Evolutionary conservation across 192 early-diverging fungal species (phyloP).

Genomic region (Coemansia sp.): DNA sequence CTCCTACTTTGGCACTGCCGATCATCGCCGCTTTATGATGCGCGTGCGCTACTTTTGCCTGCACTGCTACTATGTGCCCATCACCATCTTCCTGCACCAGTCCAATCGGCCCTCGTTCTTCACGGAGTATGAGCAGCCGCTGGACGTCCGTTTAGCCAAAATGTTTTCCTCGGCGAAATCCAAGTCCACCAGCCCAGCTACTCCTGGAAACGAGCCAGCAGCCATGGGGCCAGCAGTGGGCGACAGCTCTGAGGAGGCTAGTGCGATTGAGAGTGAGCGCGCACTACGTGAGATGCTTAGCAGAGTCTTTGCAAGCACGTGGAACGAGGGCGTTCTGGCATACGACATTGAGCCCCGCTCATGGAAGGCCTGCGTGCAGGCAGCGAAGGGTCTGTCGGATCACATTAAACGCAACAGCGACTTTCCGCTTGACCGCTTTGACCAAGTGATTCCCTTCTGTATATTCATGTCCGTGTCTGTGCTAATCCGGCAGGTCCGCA

Average conservation of each 20-base stretch:
- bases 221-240: not conserved
- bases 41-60: constrained; percentile 54
- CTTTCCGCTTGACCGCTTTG: constrained; percentile 50
- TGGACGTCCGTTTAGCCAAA: constrained; percentile 18
- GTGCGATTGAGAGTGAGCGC: constrained; percentile 26
- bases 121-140: constrained; percentile 53
- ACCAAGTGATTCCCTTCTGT: constrained; percentile 55
- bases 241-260: constrained; percentile 10
- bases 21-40: constrained; percentile 57
- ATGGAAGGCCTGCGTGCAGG: constrained; percentile 32
- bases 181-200: not conserved
- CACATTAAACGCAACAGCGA: constrained; percentile 46
- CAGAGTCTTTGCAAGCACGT: constrained; percentile 43
- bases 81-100: constrained; percentile 49
- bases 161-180: not conserved
- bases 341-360: constrained; percentile 43
- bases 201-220: not conserved
- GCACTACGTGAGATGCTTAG: constrained; percentile 49
- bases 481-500: constrained; percentile 43
- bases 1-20: constrained; percentile 49
- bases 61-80: constrained; percentile 55
- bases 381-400: constrained; percentile 41
- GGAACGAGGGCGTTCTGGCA: constrained; percentile 50
- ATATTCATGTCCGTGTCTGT: constrained; percentile 55
- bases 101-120: constrained; percentile 53